Conservation (phyloP, 441 rosid species). For the Aquilaria agallochum region DNA sequence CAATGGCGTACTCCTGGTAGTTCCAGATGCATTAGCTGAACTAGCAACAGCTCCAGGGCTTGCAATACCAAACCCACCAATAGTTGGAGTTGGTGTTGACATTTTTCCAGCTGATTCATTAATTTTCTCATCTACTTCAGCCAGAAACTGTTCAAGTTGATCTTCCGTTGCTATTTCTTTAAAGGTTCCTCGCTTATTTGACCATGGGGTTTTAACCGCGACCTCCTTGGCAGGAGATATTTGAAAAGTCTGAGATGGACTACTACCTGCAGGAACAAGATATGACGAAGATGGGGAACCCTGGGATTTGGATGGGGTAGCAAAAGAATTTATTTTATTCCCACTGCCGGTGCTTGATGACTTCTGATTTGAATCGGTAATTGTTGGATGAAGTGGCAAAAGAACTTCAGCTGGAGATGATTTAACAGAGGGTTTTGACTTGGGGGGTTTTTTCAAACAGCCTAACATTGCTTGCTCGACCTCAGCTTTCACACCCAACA, state of each 20-base stretch:
- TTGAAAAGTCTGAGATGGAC: constrained; percentile 51
- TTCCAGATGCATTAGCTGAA: constrained; percentile 74
- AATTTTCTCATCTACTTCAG: constrained; percentile 73
- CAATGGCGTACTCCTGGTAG: constrained; percentile 84
- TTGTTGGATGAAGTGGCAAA: constrained; percentile 79
- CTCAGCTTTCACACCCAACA: constrained; percentile 72
- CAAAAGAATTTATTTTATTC: constrained; percentile 38
- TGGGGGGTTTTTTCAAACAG: constrained; percentile 60
- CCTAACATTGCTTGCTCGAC: constrained; percentile 40
- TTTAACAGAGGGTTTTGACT: constrained; percentile 33
- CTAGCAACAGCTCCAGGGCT: constrained; percentile 70
- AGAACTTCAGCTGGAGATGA: constrained; percentile 56
- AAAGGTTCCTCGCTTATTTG: constrained; percentile 45
- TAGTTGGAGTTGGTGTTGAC: constrained; percentile 77
- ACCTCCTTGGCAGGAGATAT: constrained; percentile 61
- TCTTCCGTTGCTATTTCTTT: constrained; percentile 81
- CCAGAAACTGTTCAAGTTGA: constrained; percentile 82
- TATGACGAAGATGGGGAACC: constrained; percentile 65
- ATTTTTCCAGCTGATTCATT: constrained; percentile 72
- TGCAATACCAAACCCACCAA: constrained; percentile 53
- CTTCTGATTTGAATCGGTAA: constrained; percentile 46
- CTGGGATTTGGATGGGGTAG: constrained; percentile 56
- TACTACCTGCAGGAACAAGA: constrained; percentile 54
- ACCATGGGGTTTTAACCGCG: constrained; percentile 78
- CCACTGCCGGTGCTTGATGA: constrained; percentile 45